Evolutionary conservation across 1,139 yeast genomes (phyloP), one percentile per base, ranked within the genome.

Genomic region (Kodamaea suecica): DNA sequence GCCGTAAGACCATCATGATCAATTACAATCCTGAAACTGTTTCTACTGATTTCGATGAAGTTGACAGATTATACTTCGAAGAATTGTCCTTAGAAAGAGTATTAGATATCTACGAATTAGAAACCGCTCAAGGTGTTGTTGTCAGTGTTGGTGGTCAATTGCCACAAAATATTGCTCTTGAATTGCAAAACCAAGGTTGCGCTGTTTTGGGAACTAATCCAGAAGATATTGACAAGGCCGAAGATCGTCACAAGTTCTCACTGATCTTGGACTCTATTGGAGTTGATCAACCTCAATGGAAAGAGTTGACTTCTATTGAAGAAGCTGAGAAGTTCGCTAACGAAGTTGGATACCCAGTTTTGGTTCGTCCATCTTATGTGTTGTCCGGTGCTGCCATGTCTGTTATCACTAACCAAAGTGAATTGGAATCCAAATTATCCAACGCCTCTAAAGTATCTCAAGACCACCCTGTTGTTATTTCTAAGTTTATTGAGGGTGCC

Each of bases 321-420:
- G 96, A 84, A 45, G 98, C 98, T 36, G 85, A 84, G 58, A 65
- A 55, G 9, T 92, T 92, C 62, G 97, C 97, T 34, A 73, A 80
- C 38, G 74, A 74, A 48, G 98, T 90, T 36, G 87, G 94, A 12
- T 92, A 82, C 73, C 98, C 98, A 33, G 98, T 92, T 9, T 75
- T 92, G 54, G 97, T 92, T 42, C 87, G 98, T 70, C 98, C 98
- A 35, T 90, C 97, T 2, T 92, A 92, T 54, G 98, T 92, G 32
- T 74, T 92, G 46, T 85, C 96, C 40, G 98, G 98, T 67, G 98
- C 98, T 42, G 98, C 98, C 40, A 92, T 92, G 98, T 83, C 94
- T 45, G 96, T 88, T 35, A 88, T 92, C 49, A 77, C 80, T 59
- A 76, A 75, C 43, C 79, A 80, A 56, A 69, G 75, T 39, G 97